Conservation (phyloP, 1,139 yeast species). For the Nakaseomyces delphensis region DNA sequence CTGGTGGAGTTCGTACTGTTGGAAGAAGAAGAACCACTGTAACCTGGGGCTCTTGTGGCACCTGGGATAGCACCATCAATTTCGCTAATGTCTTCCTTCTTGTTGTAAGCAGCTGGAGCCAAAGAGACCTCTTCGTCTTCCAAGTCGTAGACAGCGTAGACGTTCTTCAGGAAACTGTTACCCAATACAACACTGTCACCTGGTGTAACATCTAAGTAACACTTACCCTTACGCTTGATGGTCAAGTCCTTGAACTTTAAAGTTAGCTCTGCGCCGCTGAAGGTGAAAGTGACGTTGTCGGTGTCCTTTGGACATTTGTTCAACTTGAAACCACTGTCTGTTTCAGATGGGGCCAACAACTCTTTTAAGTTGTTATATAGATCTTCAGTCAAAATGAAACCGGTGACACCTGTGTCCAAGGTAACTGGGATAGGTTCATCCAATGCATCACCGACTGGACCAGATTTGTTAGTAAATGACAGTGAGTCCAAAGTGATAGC, state of each 20-base stretch:
- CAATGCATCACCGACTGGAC: neutral
- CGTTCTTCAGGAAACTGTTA: constrained; percentile 61
- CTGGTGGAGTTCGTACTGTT: constrained; percentile 1
- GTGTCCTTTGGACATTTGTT: constrained; percentile 27
- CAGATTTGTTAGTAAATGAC: neutral
- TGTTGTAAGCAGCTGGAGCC: constrained; percentile 45
- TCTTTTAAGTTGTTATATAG: constrained; percentile 33
- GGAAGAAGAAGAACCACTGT: constrained; percentile 19
- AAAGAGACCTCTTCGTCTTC: constrained; percentile 55
- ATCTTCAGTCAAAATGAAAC: constrained; percentile 42
- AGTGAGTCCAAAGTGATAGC: constrained; percentile 35
- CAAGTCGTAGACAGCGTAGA: constrained; percentile 70
- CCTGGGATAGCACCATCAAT: constrained; percentile 39
- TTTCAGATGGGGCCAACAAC: constrained; percentile 35
- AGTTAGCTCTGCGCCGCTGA: constrained; percentile 43
- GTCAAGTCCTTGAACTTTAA: constrained; percentile 41
- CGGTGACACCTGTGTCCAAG: constrained; percentile 61
- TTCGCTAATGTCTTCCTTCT: constrained; percentile 35
- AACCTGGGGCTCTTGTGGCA: constrained; percentile 36
- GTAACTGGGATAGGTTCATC: neutral
- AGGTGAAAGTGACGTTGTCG: constrained; percentile 35
- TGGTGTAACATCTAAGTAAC: constrained; percentile 33
- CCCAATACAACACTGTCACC: constrained; percentile 44
- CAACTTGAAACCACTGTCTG: constrained; percentile 19
- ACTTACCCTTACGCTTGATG: constrained; percentile 16